A percentile compares a stretch with the other conserved stretches of the same genome.
phyloP scores from a whole-genome alignment of 768 basidiomycete genomes.

The Boletus rubescentipes region DNA sequence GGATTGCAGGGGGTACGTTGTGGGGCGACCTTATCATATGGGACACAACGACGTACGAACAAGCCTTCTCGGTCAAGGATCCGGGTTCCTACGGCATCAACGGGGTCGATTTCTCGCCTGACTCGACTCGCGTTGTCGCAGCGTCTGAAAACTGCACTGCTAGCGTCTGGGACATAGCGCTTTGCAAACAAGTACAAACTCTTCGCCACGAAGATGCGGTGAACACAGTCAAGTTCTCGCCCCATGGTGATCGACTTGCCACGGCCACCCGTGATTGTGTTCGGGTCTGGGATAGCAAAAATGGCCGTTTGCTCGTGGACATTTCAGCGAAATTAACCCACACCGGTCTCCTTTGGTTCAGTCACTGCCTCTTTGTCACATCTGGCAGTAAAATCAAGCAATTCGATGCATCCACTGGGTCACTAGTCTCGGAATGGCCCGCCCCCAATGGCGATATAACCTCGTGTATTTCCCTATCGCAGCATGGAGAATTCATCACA shows the following conservation, averaged over 20 bases:
- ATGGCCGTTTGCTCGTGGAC: too few relatives aligned
- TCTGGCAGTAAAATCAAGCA: too few relatives aligned
- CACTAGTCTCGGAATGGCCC: too few relatives aligned
- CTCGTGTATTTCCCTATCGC: too few relatives aligned
- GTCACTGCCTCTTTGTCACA: too few relatives aligned
- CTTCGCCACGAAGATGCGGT: not conserved
- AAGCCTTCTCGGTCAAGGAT: not conserved
- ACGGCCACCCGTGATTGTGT: not conserved
- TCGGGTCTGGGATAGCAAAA: too few relatives aligned
- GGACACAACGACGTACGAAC: not conserved
- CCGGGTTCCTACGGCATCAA: not conserved
- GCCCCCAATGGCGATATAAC: too few relatives aligned
- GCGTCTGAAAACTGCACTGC: not conserved
- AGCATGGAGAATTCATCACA: too few relatives aligned
- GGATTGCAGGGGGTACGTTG: not conserved
- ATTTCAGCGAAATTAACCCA: too few relatives aligned
- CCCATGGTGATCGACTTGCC: not conserved
- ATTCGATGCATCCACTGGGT: too few relatives aligned
- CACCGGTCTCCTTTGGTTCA: too few relatives aligned
- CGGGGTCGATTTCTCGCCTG: conserved; percentile 4
- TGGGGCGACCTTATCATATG: not conserved
- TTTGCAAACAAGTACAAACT: not conserved
- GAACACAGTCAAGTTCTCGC: not conserved
- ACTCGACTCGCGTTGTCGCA: not conserved
- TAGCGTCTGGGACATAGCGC: not conserved